These are phyloP conservation scores for Mortierella sp. DNA, from an alignment of 371 early-diverging fungal genomes.

Conservation along the genomic window DNA sequence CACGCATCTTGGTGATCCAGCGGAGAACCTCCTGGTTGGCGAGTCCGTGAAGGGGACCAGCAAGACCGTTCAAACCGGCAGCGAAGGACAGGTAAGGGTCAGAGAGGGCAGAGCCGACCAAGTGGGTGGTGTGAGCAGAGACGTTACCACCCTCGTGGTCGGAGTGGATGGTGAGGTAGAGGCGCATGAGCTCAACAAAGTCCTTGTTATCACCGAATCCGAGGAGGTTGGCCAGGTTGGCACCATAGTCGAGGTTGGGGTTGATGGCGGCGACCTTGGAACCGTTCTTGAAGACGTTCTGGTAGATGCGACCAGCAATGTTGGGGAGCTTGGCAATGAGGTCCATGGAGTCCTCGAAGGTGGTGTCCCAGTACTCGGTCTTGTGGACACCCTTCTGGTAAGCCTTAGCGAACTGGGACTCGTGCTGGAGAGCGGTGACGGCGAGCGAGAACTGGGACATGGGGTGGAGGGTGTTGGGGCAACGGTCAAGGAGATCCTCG, in stretches of 20 bases:
- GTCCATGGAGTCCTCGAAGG: constrained; percentile 97
- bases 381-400: constrained; percentile 96
- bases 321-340: constrained; percentile 97
- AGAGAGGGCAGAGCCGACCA: constrained; percentile 97
- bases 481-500: constrained; percentile 95
- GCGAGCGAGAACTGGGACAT: constrained; percentile 98
- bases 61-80: constrained; percentile 97
- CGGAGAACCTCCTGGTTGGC: constrained; percentile 99
- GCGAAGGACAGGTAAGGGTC: constrained; percentile 98
- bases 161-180: constrained; percentile 99
- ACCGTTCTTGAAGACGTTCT: constrained; percentile 96
- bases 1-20: constrained; percentile 95
- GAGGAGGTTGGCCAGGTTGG: constrained; percentile 93
- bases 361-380: constrained; percentile 96
- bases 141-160: constrained; percentile 99
- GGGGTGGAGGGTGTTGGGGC: constrained; percentile 98
- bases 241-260: constrained; percentile 89
- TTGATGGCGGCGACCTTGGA: constrained; percentile 88
- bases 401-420: constrained; percentile 95
- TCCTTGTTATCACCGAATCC: constrained; percentile 90
- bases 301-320: constrained; percentile 98
- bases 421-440: constrained; percentile 96
- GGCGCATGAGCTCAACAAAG: constrained; percentile 97
- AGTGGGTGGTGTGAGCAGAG: constrained; percentile 93
- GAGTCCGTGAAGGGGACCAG: constrained; percentile 99